phyloP scores from a whole-genome alignment of 1,284 basidiomycete genomes.

The Pascua guehoae region DNA sequence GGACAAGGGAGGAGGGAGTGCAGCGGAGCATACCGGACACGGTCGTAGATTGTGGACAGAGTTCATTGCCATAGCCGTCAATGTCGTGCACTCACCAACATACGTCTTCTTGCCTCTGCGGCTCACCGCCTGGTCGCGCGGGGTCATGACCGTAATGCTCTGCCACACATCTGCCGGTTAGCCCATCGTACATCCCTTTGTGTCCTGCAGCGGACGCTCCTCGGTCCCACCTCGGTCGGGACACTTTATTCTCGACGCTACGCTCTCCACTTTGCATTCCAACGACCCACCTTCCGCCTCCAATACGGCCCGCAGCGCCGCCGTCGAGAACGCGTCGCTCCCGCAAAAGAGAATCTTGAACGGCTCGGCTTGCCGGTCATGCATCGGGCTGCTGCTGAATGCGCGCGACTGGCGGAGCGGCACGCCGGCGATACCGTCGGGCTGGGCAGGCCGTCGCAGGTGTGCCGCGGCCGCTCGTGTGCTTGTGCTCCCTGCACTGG shows the following conservation, averaged over 20 bases:
- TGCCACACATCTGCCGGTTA: slow-evolving; percentile 40
- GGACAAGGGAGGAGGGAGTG: too few species aligned
- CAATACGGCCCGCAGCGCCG: slow-evolving; percentile 41
- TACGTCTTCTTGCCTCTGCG: slow-evolving; percentile 20
- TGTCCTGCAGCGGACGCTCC: too few species aligned
- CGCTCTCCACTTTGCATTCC: neutral
- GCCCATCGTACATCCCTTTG: too few species aligned
- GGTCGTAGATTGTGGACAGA: too few species aligned
- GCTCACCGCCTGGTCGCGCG: slow-evolving; percentile 25
- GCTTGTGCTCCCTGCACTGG: neutral
- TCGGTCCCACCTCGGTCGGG: too few species aligned
- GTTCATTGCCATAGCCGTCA: too few species aligned
- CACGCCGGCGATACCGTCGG: neutral
- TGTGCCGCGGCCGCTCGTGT: neutral
- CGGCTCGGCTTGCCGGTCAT: slow-evolving; percentile 11
- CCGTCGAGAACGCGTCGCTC: slow-evolving; percentile 50
- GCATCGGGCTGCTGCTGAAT: neutral
- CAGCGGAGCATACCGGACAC: too few species aligned
- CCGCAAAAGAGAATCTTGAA: slow-evolving; percentile 52
- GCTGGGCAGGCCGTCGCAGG: neutral
- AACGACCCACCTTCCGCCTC: slow-evolving; percentile 34
- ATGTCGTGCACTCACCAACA: slow-evolving; percentile 11
- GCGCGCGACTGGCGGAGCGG: neutral
- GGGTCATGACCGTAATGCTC: slow-evolving; percentile 37
- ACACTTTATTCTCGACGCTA: neutral